These are phyloP conservation scores for Mycena galericulata DNA, from an alignment of 768 basidiomycete species.

Conservation along the genomic window DNA sequence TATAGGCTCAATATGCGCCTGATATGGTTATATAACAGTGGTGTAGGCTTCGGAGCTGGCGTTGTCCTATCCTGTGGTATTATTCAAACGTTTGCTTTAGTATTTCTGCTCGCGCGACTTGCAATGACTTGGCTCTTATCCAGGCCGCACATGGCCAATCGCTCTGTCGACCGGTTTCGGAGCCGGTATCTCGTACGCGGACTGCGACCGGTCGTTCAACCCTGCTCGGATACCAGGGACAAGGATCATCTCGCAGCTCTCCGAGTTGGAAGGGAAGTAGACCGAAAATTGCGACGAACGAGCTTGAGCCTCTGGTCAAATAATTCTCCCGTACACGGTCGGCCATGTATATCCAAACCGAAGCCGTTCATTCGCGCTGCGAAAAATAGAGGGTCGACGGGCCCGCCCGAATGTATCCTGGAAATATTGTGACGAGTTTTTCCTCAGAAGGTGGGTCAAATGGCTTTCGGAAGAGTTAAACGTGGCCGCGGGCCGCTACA, in stretches of 20 bases:
- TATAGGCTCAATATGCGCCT: not conserved
- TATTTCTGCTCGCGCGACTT: conserved; percentile 10
- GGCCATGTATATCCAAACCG: conserved; percentile 25
- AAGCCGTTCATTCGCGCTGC: conserved; percentile 5
- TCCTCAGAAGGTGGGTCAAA: too few species aligned
- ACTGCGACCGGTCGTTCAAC: conserved; percentile 95
- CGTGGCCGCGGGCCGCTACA: too few species aligned
- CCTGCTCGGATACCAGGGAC: conserved; percentile 89
- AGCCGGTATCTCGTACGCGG: conserved; percentile 87
- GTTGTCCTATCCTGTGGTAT: conserved; percentile 90
- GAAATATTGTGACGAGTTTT: not conserved
- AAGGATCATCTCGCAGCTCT: conserved; percentile 67
- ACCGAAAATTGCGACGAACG: conserved; percentile 1
- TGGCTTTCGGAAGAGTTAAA: not conserved
- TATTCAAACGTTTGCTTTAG: conserved; percentile 85
- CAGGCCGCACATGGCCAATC: conserved; percentile 95
- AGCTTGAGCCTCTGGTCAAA: not conserved
- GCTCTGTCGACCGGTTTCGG: conserved; percentile 90
- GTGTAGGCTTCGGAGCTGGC: conserved; percentile 90
- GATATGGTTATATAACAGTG: conserved; percentile 57
- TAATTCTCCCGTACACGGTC: conserved; percentile 18
- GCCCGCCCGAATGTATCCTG: not conserved
- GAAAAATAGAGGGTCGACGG: conserved; percentile 29
- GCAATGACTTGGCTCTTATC: conserved; percentile 25
- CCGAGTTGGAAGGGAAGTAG: conserved; percentile 20